phyloP scores from a whole-genome alignment of 2,329 filamentous ascomycete genomes.

The Uncinocarpus reesii region DNA sequence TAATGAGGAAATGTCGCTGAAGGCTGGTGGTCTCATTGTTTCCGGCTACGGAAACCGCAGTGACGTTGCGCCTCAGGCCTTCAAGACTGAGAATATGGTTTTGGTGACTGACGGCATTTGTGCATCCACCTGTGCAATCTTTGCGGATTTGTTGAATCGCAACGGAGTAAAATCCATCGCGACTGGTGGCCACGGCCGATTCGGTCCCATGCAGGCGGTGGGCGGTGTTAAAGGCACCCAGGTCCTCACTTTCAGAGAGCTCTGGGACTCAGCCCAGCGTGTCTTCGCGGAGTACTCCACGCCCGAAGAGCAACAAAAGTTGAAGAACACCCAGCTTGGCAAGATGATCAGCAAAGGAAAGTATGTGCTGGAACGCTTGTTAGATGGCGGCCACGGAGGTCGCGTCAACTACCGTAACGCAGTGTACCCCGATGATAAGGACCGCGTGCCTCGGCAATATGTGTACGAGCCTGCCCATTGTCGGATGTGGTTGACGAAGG shows the following conservation, averaged over 20 bases:
- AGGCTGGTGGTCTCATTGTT: conserved; percentile 21
- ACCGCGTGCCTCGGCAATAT: conserved; percentile 47
- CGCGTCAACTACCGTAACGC: conserved; percentile 39
- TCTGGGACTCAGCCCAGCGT: conserved; percentile 18
- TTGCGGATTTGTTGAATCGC: conserved; percentile 46
- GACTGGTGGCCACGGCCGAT: conserved; percentile 49
- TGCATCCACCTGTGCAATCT: conserved; percentile 50
- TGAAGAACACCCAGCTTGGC: conserved; percentile 11
- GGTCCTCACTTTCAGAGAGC: conserved; percentile 24
- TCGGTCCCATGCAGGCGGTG: conserved; percentile 49
- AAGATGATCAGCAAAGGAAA: conserved; percentile 10
- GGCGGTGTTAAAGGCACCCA: conserved; percentile 52
- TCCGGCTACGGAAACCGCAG: conserved; percentile 24
- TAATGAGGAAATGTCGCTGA: conserved; percentile 21
- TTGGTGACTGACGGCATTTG: conserved; percentile 48
- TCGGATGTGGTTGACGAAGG: conserved; percentile 48
- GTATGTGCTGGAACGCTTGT: conserved; percentile 13
- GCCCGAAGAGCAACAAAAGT: conserved; percentile 3
- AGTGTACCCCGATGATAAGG: conserved; percentile 36
- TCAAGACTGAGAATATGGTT: conserved; percentile 29
- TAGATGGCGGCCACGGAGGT: conserved; percentile 19
- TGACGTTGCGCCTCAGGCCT: conserved; percentile 21
- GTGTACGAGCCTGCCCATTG: conserved; percentile 52
- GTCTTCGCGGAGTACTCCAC: conserved; percentile 5
- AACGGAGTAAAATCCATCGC: conserved; percentile 47